Base-by-base conservation (phyloP, 108 stramenopile genomes). In the Cylindrotheca closterium region DNA sequence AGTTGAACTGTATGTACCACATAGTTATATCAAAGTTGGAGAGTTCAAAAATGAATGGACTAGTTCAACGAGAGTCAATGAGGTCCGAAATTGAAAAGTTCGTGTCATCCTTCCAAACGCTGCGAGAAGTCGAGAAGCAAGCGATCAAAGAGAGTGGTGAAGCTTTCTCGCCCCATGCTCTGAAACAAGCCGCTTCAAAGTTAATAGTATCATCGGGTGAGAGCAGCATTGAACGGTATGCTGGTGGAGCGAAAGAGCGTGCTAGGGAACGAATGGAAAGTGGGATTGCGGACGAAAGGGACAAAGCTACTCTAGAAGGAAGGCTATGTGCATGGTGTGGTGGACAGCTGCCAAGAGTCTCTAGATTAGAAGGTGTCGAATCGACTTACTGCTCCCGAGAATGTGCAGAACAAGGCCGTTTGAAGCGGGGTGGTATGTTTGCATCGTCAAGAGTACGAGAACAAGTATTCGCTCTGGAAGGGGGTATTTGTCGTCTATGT, bases 181-280 rank as follows among this genome's bases (percentile, higher is more conserved):
- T 88, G 0, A 65, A 52, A 45, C 62, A 70, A 45, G 60, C 55
- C 29, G 67, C 65, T 17, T 70, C 75, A 34, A 79, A 47, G 26
- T 42, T 78, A 12, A 30, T 80, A 23, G 24, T 60, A 31, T 52
- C 57, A 23, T 68, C 63, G 21, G 59, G 58, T 19, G 54, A 46
- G 0, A 24, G 26, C 30, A 71, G 74, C 19, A 78, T 74, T 15
- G 79, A 82, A 25, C 61, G 86, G 22, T 88, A 82, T 66, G 30
- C 10, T 10, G 86, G 86, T 23, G 86, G 86, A 12, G 83, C 81
- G 28, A 88, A 84, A 51, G 86, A 88, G 62, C 68, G 73, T 51
- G 86, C 86, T 0, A 56, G 56, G 22, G 68, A 77, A 29, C 71
- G 79, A 29, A 28, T 54, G 33, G 68, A 71, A 19, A 67, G 72